phyloP scores from a whole-genome alignment of 257 asterid genomes.

The Coffea eugenioides region DNA sequence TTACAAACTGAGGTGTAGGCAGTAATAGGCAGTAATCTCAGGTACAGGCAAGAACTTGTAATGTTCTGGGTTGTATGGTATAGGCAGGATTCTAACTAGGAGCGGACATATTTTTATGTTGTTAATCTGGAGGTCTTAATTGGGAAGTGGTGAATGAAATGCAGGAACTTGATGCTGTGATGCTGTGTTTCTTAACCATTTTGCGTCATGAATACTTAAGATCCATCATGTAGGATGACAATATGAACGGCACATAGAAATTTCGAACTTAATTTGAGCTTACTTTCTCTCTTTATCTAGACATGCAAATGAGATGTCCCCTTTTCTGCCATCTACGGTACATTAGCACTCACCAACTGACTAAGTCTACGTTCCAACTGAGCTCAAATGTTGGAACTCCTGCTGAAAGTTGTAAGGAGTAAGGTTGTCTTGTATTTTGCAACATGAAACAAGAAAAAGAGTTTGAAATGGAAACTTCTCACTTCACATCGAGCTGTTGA shows the following conservation, averaged over 20 bases:
- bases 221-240: neutral
- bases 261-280: neutral
- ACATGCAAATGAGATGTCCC: neutral
- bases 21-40: constrained; percentile 1
- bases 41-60: constrained; percentile 1
- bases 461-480: no score
- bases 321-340: neutral
- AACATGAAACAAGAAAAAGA: neutral
- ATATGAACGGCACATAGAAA: neutral
- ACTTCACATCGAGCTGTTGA: no score
- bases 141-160: neutral
- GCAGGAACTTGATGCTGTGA: neutral
- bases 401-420: neutral
- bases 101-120: constrained; percentile 7
- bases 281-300: neutral
- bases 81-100: constrained; percentile 10
- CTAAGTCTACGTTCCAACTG: neutral
- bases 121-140: neutral
- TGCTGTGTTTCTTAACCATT: neutral
- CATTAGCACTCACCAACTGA: no score
- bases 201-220: neutral
- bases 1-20: constrained; percentile 30
- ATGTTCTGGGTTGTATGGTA: neutral
- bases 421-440: neutral
- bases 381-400: neutral